Evolutionary conservation across 345 rosid species (phyloP).

Genomic region (Tarenaya hassleriana): DNA sequence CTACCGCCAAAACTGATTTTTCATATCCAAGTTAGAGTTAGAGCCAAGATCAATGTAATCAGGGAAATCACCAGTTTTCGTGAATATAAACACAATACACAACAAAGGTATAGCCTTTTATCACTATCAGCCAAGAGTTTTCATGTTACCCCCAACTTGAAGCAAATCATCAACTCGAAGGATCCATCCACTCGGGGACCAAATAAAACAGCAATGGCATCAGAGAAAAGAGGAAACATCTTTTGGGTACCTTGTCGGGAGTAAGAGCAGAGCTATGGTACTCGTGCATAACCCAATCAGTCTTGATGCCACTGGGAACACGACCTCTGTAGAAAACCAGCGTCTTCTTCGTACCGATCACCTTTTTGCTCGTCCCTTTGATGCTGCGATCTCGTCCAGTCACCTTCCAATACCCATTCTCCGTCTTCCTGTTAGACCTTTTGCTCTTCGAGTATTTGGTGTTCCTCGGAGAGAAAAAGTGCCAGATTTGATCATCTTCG

Average conservation of each 20-base stretch:
- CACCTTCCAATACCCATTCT: slow-evolving; percentile 38
- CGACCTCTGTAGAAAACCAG: slow-evolving; percentile 31
- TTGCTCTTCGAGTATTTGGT: slow-evolving; percentile 22
- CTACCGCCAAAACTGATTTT: too few relatives aligned
- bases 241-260: not conserved
- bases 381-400: slow-evolving; percentile 29
- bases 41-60: too few relatives aligned
- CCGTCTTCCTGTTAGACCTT: slow-evolving; percentile 19
- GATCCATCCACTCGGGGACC: too few relatives aligned
- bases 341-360: slow-evolving; percentile 35
- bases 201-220: too few relatives aligned
- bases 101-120: too few relatives aligned
- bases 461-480: slow-evolving; percentile 26
- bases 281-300: slow-evolving; percentile 27
- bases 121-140: too few relatives aligned
- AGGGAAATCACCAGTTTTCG: too few relatives aligned
- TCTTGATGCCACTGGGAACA: slow-evolving; percentile 10
- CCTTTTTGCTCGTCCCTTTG: not conserved
- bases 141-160: too few relatives aligned
- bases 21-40: too few relatives aligned
- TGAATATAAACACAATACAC: too few relatives aligned
- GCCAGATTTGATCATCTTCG: slow-evolving; percentile 21
- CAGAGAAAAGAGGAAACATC: not conserved
- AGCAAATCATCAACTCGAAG: too few relatives aligned
- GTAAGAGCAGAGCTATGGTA: not conserved